Base-by-base conservation (phyloP, 208 protist genomes). In the Naegleria fowleri region DNA sequence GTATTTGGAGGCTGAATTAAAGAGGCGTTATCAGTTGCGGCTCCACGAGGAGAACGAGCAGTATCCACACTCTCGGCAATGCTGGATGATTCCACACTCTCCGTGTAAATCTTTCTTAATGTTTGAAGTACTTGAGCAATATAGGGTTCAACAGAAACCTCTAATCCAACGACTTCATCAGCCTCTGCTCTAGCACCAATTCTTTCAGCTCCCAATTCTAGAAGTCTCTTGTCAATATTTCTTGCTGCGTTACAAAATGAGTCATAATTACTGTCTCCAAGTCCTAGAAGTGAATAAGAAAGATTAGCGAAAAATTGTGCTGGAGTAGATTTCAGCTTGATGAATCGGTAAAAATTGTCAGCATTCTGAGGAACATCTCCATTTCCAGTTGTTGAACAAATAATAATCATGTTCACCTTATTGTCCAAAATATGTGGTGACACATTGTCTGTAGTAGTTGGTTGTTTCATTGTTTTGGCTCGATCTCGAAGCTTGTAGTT, bases 201-300 rank as follows among this genome's bases (percentile, higher is more conserved):
- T 33, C 76, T 29, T 19, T 33, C 33, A n/a, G 90, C 92, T 41
- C 92, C 92, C 4, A 98, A 93, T 93, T 97, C 96, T 38, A 94
- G 93, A 55, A 98, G 93, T 90, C 96, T 96, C 83, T 94, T 94
- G 92, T 98, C 96, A 92, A 98, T 94, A 59, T 94, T 94, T 86
- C 96, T 94, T 75, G 93, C 95, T 0, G 94, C 94, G 91, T 96
- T 91, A 86, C 94, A 95, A 97, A 94, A 97, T 94, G 92, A 95
- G 94, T 94, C 96, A 97, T 95, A 98, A 92, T 96, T 96, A 4
- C 93, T 93, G 93, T 98, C 97, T 33, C 97, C 96, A 5, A 98
- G 93, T 29, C 94, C 96, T 79, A 98, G 96, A 83, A 98, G 95
- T 83, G 95, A 93, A 94, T 97, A 98, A 92, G 96, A 94, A 16